Conservation (phyloP, 805 yeast genomes). For the Kregervanrija pseudodelftensis region DNA sequence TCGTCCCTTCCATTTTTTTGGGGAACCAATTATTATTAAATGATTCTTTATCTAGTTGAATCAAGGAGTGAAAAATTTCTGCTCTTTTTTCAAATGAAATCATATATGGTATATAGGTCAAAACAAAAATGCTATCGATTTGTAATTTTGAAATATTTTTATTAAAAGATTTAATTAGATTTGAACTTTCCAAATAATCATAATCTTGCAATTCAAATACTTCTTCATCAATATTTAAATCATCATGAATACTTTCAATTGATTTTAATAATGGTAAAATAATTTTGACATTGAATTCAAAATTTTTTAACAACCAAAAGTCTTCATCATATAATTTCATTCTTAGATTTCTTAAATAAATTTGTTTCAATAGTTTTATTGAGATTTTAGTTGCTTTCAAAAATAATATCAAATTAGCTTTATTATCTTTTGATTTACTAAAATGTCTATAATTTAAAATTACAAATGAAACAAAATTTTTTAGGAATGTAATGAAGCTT, state of each 20-base stretch:
- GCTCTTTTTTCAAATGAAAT: slow-evolving; percentile 72
- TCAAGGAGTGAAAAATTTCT: slow-evolving; percentile 56
- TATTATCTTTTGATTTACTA: background rate
- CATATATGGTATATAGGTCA: slow-evolving; percentile 69
- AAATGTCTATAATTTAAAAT: slow-evolving; percentile 18
- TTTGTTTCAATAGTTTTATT: slow-evolving; percentile 51
- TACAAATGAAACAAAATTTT: slow-evolving; percentile 38
- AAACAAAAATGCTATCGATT: slow-evolving; percentile 39
- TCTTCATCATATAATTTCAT: slow-evolving; percentile 40
- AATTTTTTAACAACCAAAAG: slow-evolving; percentile 44
- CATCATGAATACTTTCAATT: slow-evolving; percentile 14
- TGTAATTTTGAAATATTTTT: slow-evolving; percentile 12
- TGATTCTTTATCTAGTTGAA: slow-evolving; percentile 42
- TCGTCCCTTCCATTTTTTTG: slow-evolving; percentile 36
- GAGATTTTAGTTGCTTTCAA: slow-evolving; percentile 27
- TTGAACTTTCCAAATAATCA: slow-evolving; percentile 3
- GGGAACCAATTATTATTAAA: slow-evolving; percentile 18
- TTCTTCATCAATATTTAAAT: slow-evolving; percentile 4
- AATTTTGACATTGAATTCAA: slow-evolving; percentile 11
- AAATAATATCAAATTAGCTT: slow-evolving; percentile 2
- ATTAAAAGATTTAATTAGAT: slow-evolving; percentile 5
- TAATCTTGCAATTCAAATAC: background rate
- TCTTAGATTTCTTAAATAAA: slow-evolving; percentile 61
- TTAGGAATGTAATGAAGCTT: slow-evolving; percentile 40
- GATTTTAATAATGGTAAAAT: slow-evolving; percentile 15